Evolutionary conservation across 2,329 filamentous ascomycete species (phyloP).

Genomic region (Erysiphe pulchra): DNA sequence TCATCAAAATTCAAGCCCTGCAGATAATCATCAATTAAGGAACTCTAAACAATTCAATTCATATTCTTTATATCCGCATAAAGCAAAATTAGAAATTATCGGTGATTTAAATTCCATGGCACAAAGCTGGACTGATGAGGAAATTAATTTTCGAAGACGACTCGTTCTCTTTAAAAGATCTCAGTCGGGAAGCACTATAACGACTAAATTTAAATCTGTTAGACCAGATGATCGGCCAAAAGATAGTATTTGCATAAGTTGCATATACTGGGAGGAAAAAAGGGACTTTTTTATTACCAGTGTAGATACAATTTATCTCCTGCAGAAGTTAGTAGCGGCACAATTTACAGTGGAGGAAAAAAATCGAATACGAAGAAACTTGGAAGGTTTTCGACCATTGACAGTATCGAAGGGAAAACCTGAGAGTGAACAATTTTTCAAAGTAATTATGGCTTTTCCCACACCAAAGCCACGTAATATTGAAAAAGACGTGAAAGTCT

Average conservation of each 20-base stretch:
- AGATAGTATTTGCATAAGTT: slow-evolving; percentile 84
- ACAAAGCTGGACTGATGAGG: slow-evolving; percentile 57
- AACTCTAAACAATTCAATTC: slow-evolving; percentile 11
- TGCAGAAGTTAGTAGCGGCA: slow-evolving; percentile 68
- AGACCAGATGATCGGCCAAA: slow-evolving; percentile 52
- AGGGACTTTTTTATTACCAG: slow-evolving; percentile 81
- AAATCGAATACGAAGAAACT: slow-evolving; percentile 84
- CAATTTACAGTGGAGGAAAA: slow-evolving; percentile 94
- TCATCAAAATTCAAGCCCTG: slow-evolving; percentile 23
- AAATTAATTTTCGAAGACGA: slow-evolving; percentile 52
- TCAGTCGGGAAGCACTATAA: slow-evolving; percentile 61
- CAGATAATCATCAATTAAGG: slow-evolving; percentile 19
- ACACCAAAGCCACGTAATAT: slow-evolving; percentile 92
- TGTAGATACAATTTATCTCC: slow-evolving; percentile 85
- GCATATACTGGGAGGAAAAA: slow-evolving; percentile 91
- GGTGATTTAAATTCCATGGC: slow-evolving; percentile 72
- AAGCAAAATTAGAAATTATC: slow-evolving; percentile 62
- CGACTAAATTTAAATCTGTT: slow-evolving; percentile 55
- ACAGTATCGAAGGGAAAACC: slow-evolving; percentile 83
- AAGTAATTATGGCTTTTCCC: slow-evolving; percentile 93
- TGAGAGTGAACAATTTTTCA: slow-evolving; percentile 94
- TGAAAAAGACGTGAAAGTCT: slow-evolving; percentile 98
- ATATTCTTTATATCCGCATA: slow-evolving; percentile 51
- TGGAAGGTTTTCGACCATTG: slow-evolving; percentile 77
- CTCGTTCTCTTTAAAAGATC: slow-evolving; percentile 72